These are phyloP conservation scores for Esteya vermicola DNA, from an alignment of 2,329 filamentous ascomycete genomes.

Conservation along the genomic window DNA sequence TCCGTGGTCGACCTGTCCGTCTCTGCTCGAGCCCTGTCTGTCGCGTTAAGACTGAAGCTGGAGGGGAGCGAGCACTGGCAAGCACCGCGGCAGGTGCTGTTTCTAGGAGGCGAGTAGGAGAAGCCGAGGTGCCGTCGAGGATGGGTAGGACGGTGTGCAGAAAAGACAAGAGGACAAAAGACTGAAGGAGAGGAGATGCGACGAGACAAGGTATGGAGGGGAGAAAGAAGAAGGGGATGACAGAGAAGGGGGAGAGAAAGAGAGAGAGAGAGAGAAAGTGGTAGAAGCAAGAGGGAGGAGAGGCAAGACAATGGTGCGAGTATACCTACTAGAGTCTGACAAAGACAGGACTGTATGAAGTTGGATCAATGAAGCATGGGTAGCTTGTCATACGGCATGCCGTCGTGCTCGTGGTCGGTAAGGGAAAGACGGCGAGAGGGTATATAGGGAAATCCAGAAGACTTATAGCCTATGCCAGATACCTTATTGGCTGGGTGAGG, in stretches of 20 bases:
- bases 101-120: no score
- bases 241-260: conserved; percentile 7
- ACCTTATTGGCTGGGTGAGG: conserved; percentile 4
- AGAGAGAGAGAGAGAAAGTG: neutral
- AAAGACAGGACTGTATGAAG: neutral
- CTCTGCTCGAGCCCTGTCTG: no score
- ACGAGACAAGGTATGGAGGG: neutral
- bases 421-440: conserved; percentile 28
- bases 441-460: conserved; percentile 24
- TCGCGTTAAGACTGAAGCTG: no score
- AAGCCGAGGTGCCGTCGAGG: no score
- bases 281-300: neutral
- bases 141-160: no score
- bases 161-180: no score
- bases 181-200: neutral
- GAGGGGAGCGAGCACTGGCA: no score
- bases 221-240: neutral
- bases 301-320: neutral
- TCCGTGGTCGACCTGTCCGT: no score
- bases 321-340: neutral
- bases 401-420: conserved; percentile 30
- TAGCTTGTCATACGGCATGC: conserved; percentile 34
- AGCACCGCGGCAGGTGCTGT: no score
- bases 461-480: conserved; percentile 1
- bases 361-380: conserved; percentile 30